Percentiles rank a stretch among this genome's conserved stretches.
phyloP scores from a whole-genome alignment of 345 rosid species.

The Gynandropsis gynandra region DNA sequence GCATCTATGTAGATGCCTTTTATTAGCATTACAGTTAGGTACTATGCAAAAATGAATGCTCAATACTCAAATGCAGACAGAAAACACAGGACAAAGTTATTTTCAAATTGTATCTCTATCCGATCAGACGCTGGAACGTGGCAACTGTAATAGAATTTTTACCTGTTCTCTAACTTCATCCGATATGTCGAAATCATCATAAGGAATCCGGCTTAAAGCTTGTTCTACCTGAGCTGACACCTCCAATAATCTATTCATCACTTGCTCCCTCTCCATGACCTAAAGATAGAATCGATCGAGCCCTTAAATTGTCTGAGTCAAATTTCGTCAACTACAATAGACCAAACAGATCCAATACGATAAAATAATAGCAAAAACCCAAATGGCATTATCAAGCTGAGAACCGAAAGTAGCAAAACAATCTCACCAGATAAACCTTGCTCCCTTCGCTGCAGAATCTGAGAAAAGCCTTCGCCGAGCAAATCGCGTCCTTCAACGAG shows the following conservation, averaged over 20 bases:
- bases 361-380: constrained; percentile 5
- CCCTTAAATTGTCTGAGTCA: constrained; percentile 5
- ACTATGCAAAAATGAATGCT: too few relatives aligned
- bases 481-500: constrained; percentile 42
- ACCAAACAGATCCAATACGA: constrained; percentile 37
- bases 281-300: constrained; percentile 16
- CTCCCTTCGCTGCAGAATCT: constrained; percentile 76
- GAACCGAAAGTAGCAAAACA: constrained; percentile 2
- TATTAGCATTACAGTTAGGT: too few relatives aligned
- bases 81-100: too few relatives aligned
- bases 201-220: constrained; percentile 60
- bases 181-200: constrained; percentile 70
- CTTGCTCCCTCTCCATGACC: constrained; percentile 80
- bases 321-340: constrained; percentile 7
- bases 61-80: background rate
- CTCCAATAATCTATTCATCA: constrained; percentile 57
- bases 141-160: constrained; percentile 1
- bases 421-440: constrained; percentile 88
- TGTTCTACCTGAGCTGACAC: constrained; percentile 62
- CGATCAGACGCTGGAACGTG: background rate
- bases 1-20: background rate
- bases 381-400: background rate
- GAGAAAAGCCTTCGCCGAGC: constrained; percentile 56
- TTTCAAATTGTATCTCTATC: too few relatives aligned
- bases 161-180: constrained; percentile 99